Conservation (phyloP, 2,329 filamentous ascomycete genomes). For the Myriosclerotinia curreyana region DNA sequence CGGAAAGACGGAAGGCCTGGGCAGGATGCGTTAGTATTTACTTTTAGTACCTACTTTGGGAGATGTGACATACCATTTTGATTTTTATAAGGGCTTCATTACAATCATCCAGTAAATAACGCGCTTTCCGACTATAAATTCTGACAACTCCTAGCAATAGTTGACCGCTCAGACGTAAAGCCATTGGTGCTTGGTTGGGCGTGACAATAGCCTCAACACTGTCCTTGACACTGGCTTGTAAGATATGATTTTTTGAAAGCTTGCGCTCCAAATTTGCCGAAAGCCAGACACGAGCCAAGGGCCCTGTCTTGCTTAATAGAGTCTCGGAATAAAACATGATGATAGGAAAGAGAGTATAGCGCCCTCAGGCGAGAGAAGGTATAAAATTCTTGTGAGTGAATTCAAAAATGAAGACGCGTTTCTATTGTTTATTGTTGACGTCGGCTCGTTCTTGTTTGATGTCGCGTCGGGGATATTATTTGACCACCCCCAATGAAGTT, state of each 20-base stretch:
- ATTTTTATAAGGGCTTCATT: slow-evolving; percentile 98
- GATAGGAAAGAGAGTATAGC: slow-evolving; percentile 27
- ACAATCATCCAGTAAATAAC: slow-evolving; percentile 94
- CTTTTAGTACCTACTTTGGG: background rate
- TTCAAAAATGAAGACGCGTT: slow-evolving; percentile 11
- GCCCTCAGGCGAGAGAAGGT: slow-evolving; percentile 8
- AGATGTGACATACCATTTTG: slow-evolving; percentile 73
- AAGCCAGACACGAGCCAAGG: slow-evolving; percentile 95
- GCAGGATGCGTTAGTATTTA: slow-evolving; percentile 40
- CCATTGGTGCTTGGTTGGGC: slow-evolving; percentile 89
- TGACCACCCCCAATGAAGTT: background rate
- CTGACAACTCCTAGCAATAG: slow-evolving; percentile 91
- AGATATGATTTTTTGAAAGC: slow-evolving; percentile 91
- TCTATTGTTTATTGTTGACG: slow-evolving; percentile 10
- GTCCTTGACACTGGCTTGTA: slow-evolving; percentile 91
- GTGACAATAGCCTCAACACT: slow-evolving; percentile 95
- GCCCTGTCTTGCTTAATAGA: slow-evolving; percentile 92
- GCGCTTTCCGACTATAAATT: slow-evolving; percentile 96
- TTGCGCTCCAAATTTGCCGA: slow-evolving; percentile 98
- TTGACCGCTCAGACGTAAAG: slow-evolving; percentile 88
- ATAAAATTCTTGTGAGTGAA: background rate
- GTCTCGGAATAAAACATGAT: slow-evolving; percentile 98
- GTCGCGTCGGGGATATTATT: slow-evolving; percentile 16
- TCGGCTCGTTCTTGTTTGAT: background rate
- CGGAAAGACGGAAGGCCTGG: slow-evolving; percentile 88